Conservation (phyloP, 805 yeast species). For the Candida orba region DNA sequence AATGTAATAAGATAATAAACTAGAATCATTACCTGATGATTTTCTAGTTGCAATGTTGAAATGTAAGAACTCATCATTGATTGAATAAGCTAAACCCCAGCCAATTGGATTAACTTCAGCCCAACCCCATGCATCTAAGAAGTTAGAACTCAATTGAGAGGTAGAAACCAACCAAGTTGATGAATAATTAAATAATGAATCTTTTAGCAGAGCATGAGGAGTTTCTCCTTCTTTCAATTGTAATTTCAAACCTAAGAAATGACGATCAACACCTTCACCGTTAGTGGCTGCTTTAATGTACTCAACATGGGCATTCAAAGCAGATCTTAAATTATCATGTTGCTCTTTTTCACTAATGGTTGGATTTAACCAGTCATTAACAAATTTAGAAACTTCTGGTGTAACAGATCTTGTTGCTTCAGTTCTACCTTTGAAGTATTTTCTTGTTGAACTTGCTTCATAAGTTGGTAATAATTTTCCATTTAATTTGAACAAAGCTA, state of each 20-base stretch:
- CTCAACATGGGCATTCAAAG: constrained; percentile 65
- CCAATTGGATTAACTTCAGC: constrained; percentile 93
- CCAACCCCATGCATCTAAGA: constrained; percentile 92
- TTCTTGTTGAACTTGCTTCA: constrained; percentile 93
- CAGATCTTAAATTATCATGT: constrained; percentile 59
- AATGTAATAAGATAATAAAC: constrained; percentile 57
- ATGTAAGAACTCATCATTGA: constrained; percentile 78
- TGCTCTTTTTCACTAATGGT: constrained; percentile 42
- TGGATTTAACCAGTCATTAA: constrained; percentile 62
- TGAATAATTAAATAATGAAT: constrained; percentile 71
- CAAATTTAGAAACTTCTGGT: constrained; percentile 60
- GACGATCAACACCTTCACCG: constrained; percentile 91
- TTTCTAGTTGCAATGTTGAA: constrained; percentile 76
- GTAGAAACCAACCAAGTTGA: constrained; percentile 82
- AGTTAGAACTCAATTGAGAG: constrained; percentile 80
- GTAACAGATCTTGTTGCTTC: constrained; percentile 89
- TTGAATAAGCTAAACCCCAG: constrained; percentile 88
- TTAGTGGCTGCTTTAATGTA: constrained; percentile 73
- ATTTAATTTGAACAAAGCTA: constrained; percentile 79
- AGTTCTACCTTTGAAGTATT: constrained; percentile 83
- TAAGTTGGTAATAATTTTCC: constrained; percentile 85
- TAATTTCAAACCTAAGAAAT: constrained; percentile 80
- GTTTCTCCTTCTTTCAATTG: constrained; percentile 52
- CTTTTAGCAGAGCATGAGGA: constrained; percentile 59
- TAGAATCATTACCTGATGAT: constrained; percentile 49